Conservation (phyloP, 352 stramenopile genomes). For the Phytopythium oedochilum region DNA sequence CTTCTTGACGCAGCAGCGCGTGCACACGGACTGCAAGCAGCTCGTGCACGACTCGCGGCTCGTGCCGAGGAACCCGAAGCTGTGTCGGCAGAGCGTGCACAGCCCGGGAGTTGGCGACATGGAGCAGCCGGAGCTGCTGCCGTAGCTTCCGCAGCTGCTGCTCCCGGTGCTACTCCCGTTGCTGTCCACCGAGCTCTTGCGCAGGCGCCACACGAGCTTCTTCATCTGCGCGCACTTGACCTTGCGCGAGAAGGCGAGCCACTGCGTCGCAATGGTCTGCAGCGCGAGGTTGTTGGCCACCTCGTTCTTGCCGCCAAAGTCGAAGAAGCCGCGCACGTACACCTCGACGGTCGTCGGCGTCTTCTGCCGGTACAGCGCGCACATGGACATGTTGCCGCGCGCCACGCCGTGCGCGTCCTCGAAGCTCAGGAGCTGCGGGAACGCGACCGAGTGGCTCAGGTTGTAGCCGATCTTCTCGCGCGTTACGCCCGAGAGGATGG, state of each 20-base stretch:
- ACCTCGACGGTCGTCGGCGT: conserved; percentile 19
- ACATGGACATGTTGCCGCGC: conserved; percentile 33
- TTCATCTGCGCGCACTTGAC: conserved; percentile 33
- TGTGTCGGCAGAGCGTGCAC: conserved; percentile 20
- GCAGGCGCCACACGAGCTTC: conserved; percentile 27
- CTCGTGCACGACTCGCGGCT: conserved; percentile 22
- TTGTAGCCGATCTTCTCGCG: conserved; percentile 28
- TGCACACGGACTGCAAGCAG: conserved; percentile 17
- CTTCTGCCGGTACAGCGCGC: conserved; percentile 29
- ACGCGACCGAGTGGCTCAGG: conserved; percentile 25
- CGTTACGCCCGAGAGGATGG: conserved; percentile 10
- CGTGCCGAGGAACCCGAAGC: conserved; percentile 17
- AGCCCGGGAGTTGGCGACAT: conserved; percentile 1
- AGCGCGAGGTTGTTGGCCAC: conserved; percentile 11
- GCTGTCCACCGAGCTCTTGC: conserved; percentile 17
- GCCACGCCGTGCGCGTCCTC: conserved; percentile 15
- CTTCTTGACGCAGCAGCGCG: conserved; percentile 23
- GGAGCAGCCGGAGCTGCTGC: conserved; percentile 1
- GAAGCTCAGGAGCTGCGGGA: conserved; percentile 24
- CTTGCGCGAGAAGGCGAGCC: conserved; percentile 25
- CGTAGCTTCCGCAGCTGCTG: conserved; percentile 1
- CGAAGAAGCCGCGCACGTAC: conserved; percentile 29
- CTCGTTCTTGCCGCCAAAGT: conserved; percentile 13
- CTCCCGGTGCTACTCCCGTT: neutral
- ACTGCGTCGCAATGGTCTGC: conserved; percentile 20